Base-by-base conservation (phyloP, 2,329 filamentous ascomycete genomes). In the Tolypocladium guangdongense region DNA sequence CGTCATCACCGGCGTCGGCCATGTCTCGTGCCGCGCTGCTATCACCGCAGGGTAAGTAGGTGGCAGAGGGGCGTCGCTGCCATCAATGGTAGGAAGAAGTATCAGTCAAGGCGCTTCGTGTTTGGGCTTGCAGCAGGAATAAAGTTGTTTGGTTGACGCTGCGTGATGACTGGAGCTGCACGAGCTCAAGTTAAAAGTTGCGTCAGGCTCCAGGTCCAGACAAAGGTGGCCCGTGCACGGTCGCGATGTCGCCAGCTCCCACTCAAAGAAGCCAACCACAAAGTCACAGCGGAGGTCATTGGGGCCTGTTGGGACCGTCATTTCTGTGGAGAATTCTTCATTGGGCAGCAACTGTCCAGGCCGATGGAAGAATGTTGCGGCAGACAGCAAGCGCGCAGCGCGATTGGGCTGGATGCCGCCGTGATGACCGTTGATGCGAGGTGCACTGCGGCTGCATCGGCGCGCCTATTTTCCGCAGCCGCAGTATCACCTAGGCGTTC, bases 1-100 rank as follows among this genome's bases (percentile, higher is more conserved):
- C 76, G 67, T 88, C 83, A 55, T 63, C 56, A 30, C 61, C 60
- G 41, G 54, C 58, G 58, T 71, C 67, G 35, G 68, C 65, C 69
- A 71, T 71, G 43, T 12, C 35, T 46, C 43, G 43, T 14, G 61
- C 54, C 18, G 52, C 32, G 41, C 38, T 49, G 43, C 43, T 32
- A 30, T 46, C 43, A n/a, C 43, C 27, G 30, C 43, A 18, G 30
- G 43, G 27, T 20, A 46, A 4, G 43, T n/a, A 12, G 24, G 43
- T 32, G n/a, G 27, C 16, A 33, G 43, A 10, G 10, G 32, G 8
- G 43, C 43, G 10, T 33, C 27, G 43, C 8, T 46, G 27, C 27
- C 43, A 46, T 46, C 27, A 46, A 46, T 7, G 14, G n/a, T 20
- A 20, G 27, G 20, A 46, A 20, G 3, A 7, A 46, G 10, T 12